phyloP scores from a whole-genome alignment of 139 green algal genomes.

The Chlamydomonas eustigma region DNA sequence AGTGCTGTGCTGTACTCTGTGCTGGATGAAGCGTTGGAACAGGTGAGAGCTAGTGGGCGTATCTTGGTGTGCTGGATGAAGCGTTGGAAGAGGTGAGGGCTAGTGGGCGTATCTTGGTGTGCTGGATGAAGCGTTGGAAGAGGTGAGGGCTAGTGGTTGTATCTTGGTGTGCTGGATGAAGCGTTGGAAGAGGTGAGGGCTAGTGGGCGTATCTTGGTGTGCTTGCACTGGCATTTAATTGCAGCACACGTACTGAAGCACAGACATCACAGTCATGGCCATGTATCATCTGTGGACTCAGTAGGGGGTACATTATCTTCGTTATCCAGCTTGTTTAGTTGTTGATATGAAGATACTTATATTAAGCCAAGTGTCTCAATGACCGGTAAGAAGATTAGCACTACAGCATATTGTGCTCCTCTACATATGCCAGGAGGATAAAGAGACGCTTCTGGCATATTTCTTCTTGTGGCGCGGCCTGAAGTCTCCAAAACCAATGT shows the following conservation, averaged over 20 bases:
- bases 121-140: conserved; percentile 7
- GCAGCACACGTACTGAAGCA: no score
- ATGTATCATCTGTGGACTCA: no score
- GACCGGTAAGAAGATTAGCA: no score
- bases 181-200: neutral
- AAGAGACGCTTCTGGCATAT: conserved; percentile 49
- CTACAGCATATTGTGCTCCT: no score
- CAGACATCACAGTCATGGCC: no score
- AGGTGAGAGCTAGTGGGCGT: neutral
- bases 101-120: neutral
- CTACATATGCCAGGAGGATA: conserved; percentile 54
- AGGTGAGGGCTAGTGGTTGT: neutral
- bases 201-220: no score
- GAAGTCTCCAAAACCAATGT: neutral
- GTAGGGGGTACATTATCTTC: no score
- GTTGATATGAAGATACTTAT: no score
- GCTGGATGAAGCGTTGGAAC: conserved; percentile 7
- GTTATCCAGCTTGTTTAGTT: no score
- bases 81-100: neutral
- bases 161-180: conserved; percentile 10
- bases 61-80: conserved; percentile 10
- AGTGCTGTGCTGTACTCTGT: neutral
- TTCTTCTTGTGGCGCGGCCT: conserved; percentile 46
- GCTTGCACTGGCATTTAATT: no score
- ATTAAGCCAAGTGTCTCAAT: no score